These are phyloP conservation scores for Pestalotiopsis sp. DNA, from an alignment of 2,329 filamentous ascomycete species.

Conservation along the genomic window DNA sequence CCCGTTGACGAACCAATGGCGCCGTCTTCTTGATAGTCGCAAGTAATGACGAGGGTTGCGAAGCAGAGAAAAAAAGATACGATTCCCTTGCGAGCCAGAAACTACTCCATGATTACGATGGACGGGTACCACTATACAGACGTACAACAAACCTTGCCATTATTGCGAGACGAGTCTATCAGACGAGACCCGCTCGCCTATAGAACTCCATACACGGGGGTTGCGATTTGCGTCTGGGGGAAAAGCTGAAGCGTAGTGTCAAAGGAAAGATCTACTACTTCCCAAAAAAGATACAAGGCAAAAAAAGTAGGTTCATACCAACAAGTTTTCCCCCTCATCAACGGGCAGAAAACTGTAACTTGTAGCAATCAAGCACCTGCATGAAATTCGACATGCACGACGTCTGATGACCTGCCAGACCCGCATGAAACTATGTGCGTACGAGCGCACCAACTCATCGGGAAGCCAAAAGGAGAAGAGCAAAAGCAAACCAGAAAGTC, in stretches of 20 bases:
- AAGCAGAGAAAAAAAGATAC: background rate
- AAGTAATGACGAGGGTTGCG: background rate
- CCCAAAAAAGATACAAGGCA: background rate
- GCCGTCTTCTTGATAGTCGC: background rate
- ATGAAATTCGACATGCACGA: constrained; percentile 7
- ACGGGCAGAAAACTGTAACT: background rate
- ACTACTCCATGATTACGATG: background rate
- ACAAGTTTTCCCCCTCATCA: background rate
- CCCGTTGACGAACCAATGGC: background rate
- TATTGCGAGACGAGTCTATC: background rate
- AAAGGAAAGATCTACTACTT: background rate
- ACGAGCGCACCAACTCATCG: background rate
- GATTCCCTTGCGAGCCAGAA: background rate
- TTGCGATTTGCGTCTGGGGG: background rate
- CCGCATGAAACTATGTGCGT: constrained; percentile 7
- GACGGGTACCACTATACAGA: background rate
- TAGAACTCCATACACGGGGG: background rate
- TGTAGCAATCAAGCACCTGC: background rate
- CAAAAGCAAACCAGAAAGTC: background rate
- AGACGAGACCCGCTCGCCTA: background rate
- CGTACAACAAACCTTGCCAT: background rate
- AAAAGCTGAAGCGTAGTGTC: background rate
- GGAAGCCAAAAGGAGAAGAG: background rate
- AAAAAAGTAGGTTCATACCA: background rate
- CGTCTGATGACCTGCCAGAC: constrained; percentile 14